These are phyloP conservation scores for Waltiozyma sp. DNA, from an alignment of 1,139 yeast species.

Conservation along the genomic window DNA sequence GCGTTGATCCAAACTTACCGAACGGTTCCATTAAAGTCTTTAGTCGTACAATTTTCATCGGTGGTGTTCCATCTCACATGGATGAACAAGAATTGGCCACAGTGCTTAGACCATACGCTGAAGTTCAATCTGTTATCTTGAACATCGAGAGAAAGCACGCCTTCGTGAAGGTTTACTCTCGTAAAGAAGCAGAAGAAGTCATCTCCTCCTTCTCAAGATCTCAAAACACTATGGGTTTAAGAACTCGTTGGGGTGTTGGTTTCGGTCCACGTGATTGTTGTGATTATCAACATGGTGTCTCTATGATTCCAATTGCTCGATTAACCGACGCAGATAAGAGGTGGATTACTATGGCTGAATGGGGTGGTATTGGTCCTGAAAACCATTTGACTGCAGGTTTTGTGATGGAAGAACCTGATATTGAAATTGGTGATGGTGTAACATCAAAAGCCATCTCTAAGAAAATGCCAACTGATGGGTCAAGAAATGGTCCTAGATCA, in stretches of 20 bases:
- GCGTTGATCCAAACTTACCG: conserved; percentile 62
- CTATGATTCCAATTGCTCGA: conserved; percentile 76
- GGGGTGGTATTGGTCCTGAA: conserved; percentile 92
- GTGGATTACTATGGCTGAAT: conserved; percentile 86
- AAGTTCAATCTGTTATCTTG: conserved; percentile 81
- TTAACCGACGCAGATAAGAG: conserved; percentile 87
- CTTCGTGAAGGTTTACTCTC: conserved; percentile 90
- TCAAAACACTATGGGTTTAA: conserved; percentile 43
- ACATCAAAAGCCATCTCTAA: conserved; percentile 86
- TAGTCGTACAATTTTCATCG: conserved; percentile 85
- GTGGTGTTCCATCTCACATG: conserved; percentile 84
- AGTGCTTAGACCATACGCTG: conserved; percentile 79
- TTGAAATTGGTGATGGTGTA: conserved; percentile 89
- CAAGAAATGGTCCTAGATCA: conserved; percentile 77
- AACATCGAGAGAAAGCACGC: conserved; percentile 91
- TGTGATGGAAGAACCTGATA: conserved; percentile 94
- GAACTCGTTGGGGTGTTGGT: conserved; percentile 98
- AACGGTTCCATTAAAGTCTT: conserved; percentile 73
- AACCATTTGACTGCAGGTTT: conserved; percentile 71
- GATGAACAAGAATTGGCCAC: conserved; percentile 59
- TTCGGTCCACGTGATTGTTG: conserved; percentile 98
- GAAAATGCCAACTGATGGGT: conserved; percentile 82
- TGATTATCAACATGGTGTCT: conserved; percentile 83
- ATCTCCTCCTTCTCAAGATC: conserved; percentile 42
- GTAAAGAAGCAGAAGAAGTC: conserved; percentile 84